phyloP scores from a whole-genome alignment of 108 stramenopile genomes.

The Cyclotella choctawhatcheeana region DNA sequence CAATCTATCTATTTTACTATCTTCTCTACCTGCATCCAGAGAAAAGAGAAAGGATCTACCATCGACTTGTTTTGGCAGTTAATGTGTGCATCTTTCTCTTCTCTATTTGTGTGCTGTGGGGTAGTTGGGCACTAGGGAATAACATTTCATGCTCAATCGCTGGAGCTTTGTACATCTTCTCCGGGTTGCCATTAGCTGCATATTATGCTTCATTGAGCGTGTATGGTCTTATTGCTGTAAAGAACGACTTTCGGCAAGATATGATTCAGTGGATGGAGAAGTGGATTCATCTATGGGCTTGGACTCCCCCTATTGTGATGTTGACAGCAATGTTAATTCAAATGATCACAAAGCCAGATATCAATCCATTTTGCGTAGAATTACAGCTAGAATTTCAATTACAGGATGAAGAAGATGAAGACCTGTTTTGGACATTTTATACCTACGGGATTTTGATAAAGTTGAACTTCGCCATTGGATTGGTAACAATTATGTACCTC shows the following conservation, averaged over 20 bases:
- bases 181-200: constrained; percentile 9
- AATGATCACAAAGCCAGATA: neutral
- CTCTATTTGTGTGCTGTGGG: constrained; percentile 26
- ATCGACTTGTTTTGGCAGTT: constrained; percentile 36
- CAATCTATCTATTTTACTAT: constrained; percentile 21
- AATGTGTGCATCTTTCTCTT: neutral
- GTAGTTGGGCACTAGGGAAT: constrained; percentile 36
- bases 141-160: constrained; percentile 18
- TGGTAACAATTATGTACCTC: constrained; percentile 5
- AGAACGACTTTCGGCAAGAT: constrained; percentile 37
- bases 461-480: neutral
- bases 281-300: constrained; percentile 35
- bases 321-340: neutral
- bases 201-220: constrained; percentile 40
- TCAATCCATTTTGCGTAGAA: neutral
- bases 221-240: constrained; percentile 25
- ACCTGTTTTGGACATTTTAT: neutral
- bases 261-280: constrained; percentile 35
- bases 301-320: neutral
- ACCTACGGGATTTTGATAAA: neutral
- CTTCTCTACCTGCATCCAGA: constrained; percentile 7
- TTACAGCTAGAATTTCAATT: neutral
- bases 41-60: constrained; percentile 28
- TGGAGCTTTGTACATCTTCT: constrained; percentile 13
- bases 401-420: too few species aligned